A percentile compares a stretch with the other conserved stretches of the same genome.
These are phyloP conservation scores for Phytopythium oedochilum DNA, from an alignment of 352 stramenopile species.

Conservation along the genomic window DNA sequence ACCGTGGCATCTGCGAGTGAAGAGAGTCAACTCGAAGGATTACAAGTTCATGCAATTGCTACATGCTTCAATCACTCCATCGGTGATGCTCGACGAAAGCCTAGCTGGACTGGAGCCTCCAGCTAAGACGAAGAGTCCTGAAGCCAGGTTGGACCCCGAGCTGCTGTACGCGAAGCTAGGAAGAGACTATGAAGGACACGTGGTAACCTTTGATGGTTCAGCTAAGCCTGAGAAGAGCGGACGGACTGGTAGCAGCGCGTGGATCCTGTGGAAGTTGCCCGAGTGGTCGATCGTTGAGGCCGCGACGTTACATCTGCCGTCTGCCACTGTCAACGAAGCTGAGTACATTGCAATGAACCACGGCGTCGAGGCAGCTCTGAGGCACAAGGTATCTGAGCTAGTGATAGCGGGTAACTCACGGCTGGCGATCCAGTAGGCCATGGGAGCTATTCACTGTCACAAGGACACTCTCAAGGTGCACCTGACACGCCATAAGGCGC, in stretches of 20 bases:
- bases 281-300: constrained; percentile 12
- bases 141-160: not conserved
- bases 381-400: not conserved
- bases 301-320: constrained; percentile 5
- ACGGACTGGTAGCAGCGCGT: constrained; percentile 7
- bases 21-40: not conserved
- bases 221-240: constrained; percentile 10
- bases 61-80: constrained; percentile 5
- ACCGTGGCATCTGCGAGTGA: constrained; percentile 3
- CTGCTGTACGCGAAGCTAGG: not conserved
- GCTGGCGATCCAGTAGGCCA: constrained; percentile 13
- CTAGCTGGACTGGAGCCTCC: constrained; percentile 1
- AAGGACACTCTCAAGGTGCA: constrained; percentile 3
- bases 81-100: constrained; percentile 5
- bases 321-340: constrained; percentile 16
- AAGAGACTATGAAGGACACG: not conserved
- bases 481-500: constrained; percentile 1
- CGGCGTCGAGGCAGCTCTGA: not conserved
- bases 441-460: constrained; percentile 4
- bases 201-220: constrained; percentile 17
- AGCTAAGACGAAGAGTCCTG: not conserved
- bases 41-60: constrained; percentile 3
- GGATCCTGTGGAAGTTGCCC: constrained; percentile 12
- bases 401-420: constrained; percentile 12
- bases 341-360: constrained; percentile 17